Evolutionary conservation across 257 asterid species (phyloP).

Genomic region (Rauvolfia tetraphylla): DNA sequence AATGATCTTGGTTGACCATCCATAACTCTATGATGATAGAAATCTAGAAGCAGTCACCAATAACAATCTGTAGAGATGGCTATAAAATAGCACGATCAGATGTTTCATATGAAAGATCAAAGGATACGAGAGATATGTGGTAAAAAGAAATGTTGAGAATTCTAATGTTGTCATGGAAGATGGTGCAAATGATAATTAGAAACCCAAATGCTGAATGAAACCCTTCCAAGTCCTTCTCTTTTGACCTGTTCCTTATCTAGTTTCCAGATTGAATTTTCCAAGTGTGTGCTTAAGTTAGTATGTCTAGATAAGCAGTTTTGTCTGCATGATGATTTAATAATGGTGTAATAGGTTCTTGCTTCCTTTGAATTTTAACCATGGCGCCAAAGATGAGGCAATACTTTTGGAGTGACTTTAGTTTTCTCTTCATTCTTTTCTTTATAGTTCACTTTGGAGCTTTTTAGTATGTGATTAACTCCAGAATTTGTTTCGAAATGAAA

Average conservation of each 20-base stretch:
- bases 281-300: not conserved
- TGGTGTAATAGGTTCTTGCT: not conserved
- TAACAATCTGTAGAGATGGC: not conserved
- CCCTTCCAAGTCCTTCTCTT: not conserved
- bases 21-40: not conserved
- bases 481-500: not conserved
- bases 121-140: not conserved
- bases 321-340: not conserved
- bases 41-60: not conserved
- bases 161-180: not conserved
- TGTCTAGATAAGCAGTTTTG: not conserved
- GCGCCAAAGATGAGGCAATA: not conserved
- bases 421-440: conserved; percentile 2
- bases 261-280: not conserved
- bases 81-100: not conserved
- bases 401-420: not conserved
- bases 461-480: not conserved
- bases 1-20: not conserved
- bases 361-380: not conserved
- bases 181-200: not conserved
- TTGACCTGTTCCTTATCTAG: not conserved
- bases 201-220: not conserved
- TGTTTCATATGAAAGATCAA: not conserved
- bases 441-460: not conserved
- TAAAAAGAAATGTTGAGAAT: not conserved